Base-by-base conservation (phyloP, 495 filamentous ascomycete species). In the Penicillium alfredii region DNA sequence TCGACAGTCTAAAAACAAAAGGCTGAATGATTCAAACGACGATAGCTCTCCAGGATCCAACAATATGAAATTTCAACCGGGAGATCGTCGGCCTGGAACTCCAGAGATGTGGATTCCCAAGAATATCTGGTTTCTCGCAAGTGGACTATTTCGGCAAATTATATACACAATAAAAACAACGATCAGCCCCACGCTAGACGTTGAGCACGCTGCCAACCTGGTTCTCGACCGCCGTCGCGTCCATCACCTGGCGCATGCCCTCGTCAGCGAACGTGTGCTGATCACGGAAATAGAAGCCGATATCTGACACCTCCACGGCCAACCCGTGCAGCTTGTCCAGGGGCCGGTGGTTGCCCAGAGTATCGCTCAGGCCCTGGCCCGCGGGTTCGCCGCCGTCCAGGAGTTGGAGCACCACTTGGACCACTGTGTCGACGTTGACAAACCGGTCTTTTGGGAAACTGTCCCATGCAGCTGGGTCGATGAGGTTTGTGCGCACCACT, bases 191-290 rank as follows among this genome's bases (percentile, higher is more conserved):
- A 12, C 26, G 26, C 26, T 29, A 29, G 26, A 4, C 5, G 4
- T 12, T 7, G 26, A 7, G 26, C 26, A 19, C n/a, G n/a, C n/a
- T n/a, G n/a, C n/a, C n/a, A n/a, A n/a, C n/a, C n/a, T n/a, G n/a
- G n/a, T n/a, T n/a, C n/a, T n/a, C n/a, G n/a, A n/a, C n/a, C n/a
- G n/a, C n/a, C n/a, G n/a, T n/a, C n/a, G n/a, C n/a, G n/a, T n/a
- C n/a, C 52, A 56, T 56, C 0, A 49, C 48, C 27, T 49, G 41
- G 4, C 42, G 39, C 48, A 56, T 52, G 4, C 45, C 42, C 8
- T 44, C 38, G 30, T 56, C 52, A 10, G 44, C 49, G 29, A 52
- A 55, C 2, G 13, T 30, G 33, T 45, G 45, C 10, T 46, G 52
- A 19, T 49, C 42, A 13, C 49, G 42, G 22, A 55, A 46, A 14